phyloP scores from a whole-genome alignment of 805 yeast species.

The Maudiozyma turicensis region DNA sequence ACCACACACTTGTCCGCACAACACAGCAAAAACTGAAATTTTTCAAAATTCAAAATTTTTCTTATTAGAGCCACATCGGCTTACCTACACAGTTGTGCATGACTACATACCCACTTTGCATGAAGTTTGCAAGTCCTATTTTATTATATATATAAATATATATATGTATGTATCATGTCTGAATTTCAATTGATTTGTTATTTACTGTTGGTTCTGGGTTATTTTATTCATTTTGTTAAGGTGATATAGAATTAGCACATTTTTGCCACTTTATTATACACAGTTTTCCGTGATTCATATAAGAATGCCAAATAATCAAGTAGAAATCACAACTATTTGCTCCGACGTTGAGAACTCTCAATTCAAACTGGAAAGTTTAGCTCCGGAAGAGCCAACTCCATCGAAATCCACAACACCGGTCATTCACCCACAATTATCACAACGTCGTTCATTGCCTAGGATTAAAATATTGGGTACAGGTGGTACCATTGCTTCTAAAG shows the following conservation, averaged over 20 bases:
- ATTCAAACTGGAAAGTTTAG: constrained; percentile 17
- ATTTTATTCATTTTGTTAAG: too few species aligned
- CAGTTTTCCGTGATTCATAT: background rate
- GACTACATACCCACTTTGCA: too few species aligned
- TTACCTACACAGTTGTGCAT: too few species aligned
- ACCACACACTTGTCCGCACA: too few species aligned
- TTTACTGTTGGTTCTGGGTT: too few species aligned
- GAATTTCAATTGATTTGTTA: too few species aligned
- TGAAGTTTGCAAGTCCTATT: too few species aligned
- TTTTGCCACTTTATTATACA: background rate
- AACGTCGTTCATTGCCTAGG: constrained; percentile 21
- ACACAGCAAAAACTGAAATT: too few species aligned
- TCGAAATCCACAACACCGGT: background rate
- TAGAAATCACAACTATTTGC: constrained; percentile 28
- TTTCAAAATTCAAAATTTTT: too few species aligned
- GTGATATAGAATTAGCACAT: too few species aligned
- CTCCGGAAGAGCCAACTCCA: background rate
- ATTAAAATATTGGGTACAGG: constrained; percentile 49
- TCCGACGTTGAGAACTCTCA: constrained; percentile 26
- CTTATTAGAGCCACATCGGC: too few species aligned
- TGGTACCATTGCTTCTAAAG: constrained; percentile 51
- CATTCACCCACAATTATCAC: background rate
- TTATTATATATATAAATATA: background rate
- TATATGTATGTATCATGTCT: background rate
- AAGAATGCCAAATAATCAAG: constrained; percentile 19